Percentiles rank a stretch among this genome's conserved stretches.
Conservation (phyloP, 2,329 filamentous ascomycete genomes). For the Aspergillus amoenus region DNA sequence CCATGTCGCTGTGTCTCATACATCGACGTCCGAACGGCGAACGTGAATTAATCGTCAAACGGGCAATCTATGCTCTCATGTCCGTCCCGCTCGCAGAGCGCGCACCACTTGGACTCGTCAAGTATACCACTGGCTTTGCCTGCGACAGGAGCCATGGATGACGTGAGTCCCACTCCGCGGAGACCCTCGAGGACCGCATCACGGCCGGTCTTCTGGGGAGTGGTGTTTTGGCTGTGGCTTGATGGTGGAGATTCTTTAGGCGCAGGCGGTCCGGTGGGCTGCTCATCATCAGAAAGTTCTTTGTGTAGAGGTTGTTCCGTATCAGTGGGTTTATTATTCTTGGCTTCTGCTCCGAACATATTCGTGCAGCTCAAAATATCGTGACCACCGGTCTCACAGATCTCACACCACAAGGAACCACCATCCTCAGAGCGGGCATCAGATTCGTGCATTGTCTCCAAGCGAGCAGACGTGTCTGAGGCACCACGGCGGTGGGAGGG, state of each 20-base stretch:
- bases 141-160: slow-evolving; percentile 62
- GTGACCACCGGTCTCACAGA: slow-evolving; percentile 87
- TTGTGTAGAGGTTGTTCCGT: slow-evolving; percentile 15
- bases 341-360: slow-evolving; percentile 63
- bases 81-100: slow-evolving; percentile 90
- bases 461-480: slow-evolving; percentile 31
- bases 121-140: slow-evolving; percentile 76
- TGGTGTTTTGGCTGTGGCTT: slow-evolving; percentile 18
- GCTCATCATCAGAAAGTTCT: slow-evolving; percentile 15
- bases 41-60: slow-evolving; percentile 66
- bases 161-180: slow-evolving; percentile 41
- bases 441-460: slow-evolving; percentile 43
- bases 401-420: slow-evolving; percentile 84
- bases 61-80: slow-evolving; percentile 96
- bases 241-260: slow-evolving; percentile 15
- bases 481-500: slow-evolving; percentile 26
- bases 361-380: slow-evolving; percentile 93
- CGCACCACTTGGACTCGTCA: slow-evolving; percentile 92
- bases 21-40: slow-evolving; percentile 1
- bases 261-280: slow-evolving; percentile 16
- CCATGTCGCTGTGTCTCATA: slow-evolving; percentile 15
- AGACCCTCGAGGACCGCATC: slow-evolving; percentile 45
- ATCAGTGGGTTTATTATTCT: slow-evolving; percentile 18
- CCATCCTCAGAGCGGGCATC: slow-evolving; percentile 66
- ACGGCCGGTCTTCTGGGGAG: slow-evolving; percentile 39